phyloP scores from a whole-genome alignment of 331 rosid species.

The Erythrophleum ivorense region DNA sequence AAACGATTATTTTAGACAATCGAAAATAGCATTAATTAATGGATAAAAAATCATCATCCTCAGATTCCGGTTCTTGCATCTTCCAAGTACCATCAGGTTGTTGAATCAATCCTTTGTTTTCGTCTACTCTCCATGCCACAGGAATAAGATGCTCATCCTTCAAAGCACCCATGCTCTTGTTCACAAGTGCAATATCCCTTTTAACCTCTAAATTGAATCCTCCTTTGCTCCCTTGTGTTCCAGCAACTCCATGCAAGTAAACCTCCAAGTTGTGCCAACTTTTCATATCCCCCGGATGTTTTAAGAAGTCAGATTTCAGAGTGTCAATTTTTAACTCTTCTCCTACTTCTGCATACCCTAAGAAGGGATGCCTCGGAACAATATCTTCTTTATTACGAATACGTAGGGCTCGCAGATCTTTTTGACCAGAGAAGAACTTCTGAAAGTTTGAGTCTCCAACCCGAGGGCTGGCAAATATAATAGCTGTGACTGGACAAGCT shows the following conservation, averaged over 20 bases:
- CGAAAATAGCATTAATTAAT: neutral
- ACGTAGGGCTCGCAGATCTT: conserved; percentile 53
- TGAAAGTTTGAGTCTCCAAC: neutral
- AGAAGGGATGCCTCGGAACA: conserved; percentile 58
- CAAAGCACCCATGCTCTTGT: conserved; percentile 53
- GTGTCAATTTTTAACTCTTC: conserved; percentile 61
- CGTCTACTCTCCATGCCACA: conserved; percentile 53
- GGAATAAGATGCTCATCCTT: conserved; percentile 69
- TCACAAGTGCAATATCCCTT: conserved; percentile 44
- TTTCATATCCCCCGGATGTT: conserved; percentile 28
- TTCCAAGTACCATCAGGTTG: conserved; percentile 69
- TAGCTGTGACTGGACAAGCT: conserved; percentile 1
- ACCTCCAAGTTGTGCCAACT: conserved; percentile 46
- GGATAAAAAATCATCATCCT: conserved; percentile 25
- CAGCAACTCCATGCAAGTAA: conserved; percentile 51
- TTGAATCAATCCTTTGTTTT: conserved; percentile 74
- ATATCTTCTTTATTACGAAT: conserved; percentile 57
- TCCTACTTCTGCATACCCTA: conserved; percentile 62
- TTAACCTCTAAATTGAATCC: conserved; percentile 39
- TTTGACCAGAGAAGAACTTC: conserved; percentile 15
- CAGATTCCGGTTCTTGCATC: conserved; percentile 52
- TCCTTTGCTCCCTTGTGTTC: conserved; percentile 44
- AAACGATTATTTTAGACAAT: neutral
- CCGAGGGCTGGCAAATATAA: conserved; percentile 3
- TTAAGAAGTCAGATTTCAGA: conserved; percentile 53